Evolutionary conservation across 192 early-diverging fungal species (phyloP), one percentile per base, ranked within the genome.

Genomic region (Dimargaris verticillata): DNA sequence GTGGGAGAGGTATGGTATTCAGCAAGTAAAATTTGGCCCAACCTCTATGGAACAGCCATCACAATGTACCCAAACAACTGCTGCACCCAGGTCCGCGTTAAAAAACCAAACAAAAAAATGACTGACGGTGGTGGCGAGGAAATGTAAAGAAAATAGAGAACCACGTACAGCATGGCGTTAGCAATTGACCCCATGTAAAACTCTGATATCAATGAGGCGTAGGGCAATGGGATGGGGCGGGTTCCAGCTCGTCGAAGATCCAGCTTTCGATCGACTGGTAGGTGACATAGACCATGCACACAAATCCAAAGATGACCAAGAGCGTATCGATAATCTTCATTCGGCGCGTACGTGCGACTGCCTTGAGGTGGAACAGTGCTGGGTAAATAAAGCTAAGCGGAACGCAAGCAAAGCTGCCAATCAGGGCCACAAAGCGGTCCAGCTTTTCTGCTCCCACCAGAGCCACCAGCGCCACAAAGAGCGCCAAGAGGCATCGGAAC

Each of bases 381-480:
- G 92, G 92, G 73, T 91, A 92, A 63, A 92, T 83, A 70, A 92
- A 92, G 38, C 79, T 80, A 57, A 87, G 68, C 13, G 84, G 84
- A 5, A 80, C 76, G 64, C 78, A 83, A 0, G 87, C 83, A 48
- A 88, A 77, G 59, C 81, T 83, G 2, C 92, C 89, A 41, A 95
- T 81, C 26, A 94, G 77, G 17, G 81, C 83, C 44, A 91, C 86
- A 72, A 88, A 83, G 68, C 87, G 84, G 70, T 91, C 87, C 17
- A 90, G 78, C 60, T 87, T 74, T 51, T 80, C 80, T 0, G 81
- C 80, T 14, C 88, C 90, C 52, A 80, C 73, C 69, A 87, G 84
- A 17, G 91, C 82, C 52, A 92, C 79, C 24, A 74, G 61, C 5
- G 83, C 87, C 46, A 92, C 84, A 26, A 76, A 64, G 15, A 83